Evolutionary conservation across 2,329 filamentous ascomycete species (phyloP).

Genomic region (Ophiostoma sp.): DNA sequence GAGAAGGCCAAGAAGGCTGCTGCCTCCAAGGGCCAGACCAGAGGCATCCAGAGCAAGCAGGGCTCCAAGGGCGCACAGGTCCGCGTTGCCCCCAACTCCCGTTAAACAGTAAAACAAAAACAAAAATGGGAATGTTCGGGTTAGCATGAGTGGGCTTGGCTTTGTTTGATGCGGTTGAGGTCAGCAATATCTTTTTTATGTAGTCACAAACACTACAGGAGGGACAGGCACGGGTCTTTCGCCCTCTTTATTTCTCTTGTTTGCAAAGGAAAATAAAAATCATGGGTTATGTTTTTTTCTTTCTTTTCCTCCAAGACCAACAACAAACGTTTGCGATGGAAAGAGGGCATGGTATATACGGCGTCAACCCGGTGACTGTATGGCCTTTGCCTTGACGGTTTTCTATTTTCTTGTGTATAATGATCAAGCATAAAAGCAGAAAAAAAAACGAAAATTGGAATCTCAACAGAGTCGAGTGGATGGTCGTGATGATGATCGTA

Average conservation of each 20-base stretch:
- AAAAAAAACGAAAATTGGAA: slow-evolving; percentile 1
- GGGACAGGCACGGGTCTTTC: slow-evolving; percentile 14
- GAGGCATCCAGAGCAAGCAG: slow-evolving; percentile 91
- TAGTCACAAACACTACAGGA: slow-evolving; percentile 15
- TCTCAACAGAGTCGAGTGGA: neutral
- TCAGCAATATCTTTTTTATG: slow-evolving; percentile 16
- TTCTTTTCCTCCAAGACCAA: neutral
- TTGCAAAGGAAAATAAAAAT: slow-evolving; percentile 14
- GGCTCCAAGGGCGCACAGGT: slow-evolving; percentile 81
- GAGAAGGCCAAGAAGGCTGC: slow-evolving; percentile 93
- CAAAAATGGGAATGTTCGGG: slow-evolving; percentile 16
- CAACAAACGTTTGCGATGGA: neutral
- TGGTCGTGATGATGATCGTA: neutral
- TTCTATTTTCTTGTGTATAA: neutral
- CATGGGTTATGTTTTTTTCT: slow-evolving; percentile 15
- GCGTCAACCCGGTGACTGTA: neutral
- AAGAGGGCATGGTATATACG: neutral
- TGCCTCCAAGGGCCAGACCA: slow-evolving; percentile 69
- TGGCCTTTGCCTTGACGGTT: neutral
- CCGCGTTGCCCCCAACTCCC: slow-evolving; percentile 82
- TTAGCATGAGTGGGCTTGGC: slow-evolving; percentile 14
- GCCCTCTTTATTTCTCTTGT: slow-evolving; percentile 15
- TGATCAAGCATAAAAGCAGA: neutral
- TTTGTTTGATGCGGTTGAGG: slow-evolving; percentile 16
- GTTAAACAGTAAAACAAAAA: slow-evolving; percentile 50